Base-by-base conservation (phyloP, 768 basidiomycete genomes). In the Leccinum truebloodii region DNA sequence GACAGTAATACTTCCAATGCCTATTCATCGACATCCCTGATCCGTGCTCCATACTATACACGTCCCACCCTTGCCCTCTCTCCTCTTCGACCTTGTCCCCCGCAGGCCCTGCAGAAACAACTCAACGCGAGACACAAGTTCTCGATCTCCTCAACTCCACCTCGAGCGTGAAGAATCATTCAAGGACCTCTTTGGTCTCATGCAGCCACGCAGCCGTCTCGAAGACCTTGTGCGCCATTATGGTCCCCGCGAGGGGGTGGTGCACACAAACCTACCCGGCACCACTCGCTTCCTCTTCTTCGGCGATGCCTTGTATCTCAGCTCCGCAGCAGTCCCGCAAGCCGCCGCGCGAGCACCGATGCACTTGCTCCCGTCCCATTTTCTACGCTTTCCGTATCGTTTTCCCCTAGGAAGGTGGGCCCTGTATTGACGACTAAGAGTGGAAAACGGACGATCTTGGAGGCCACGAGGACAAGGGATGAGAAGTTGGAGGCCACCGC, bases 81-180 rank as follows among this genome's bases (percentile, higher is more conserved):
- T 73, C 73, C 30, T 69, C 76, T 28, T 66, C 63, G 61, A 73
- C 70, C 12, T 41, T 64, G 35, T 65, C 70, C 49, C 30, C 62
- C 10, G 44, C 61, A 26, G 64, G 62, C n/a, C 64, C 76, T 0
- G 66, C 84, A 6, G 75, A 26, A 4, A 78, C 81, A 32, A 52
- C 81, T 35, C 90, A 92, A 67, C 85, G 91, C 62, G 92, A 94
- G 70, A 90, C 91, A 0, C 73, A 76, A 58, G 81, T 88, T 18
- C 82, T 94, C 22, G 92, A 94, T 76, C 80, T 81, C 59, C 93
- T 90, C 79, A 86, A 69, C 79, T 93, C 24, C 90, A 94, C 65
- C 82, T 91, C 52, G 87, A 88, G 66, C 79, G 87, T 13, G 86
- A 88, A 57, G 90, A 92, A 70, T 80, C 82, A 10, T 93, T 89